Evolutionary conservation across 2,329 filamentous ascomycete genomes (phyloP).

Genomic region (Calonectria montana): DNA sequence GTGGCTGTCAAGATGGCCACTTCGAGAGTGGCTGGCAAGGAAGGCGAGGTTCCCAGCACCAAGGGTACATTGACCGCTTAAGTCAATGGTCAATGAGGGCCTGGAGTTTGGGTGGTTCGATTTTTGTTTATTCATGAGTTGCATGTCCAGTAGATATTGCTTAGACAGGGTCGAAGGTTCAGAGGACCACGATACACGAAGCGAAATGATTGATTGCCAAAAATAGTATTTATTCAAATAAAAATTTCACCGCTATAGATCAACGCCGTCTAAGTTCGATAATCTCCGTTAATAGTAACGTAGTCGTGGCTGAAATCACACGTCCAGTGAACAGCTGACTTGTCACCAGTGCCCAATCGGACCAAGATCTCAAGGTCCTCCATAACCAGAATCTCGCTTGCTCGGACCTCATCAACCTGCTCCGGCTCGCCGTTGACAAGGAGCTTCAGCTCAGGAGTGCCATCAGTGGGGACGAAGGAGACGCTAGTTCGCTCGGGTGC

Average conservation of each 20-base stretch:
- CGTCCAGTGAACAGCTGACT: constrained; percentile 82
- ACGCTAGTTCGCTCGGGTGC: constrained; percentile 79
- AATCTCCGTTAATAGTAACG: constrained; percentile 76
- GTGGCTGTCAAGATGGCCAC: constrained; percentile 86
- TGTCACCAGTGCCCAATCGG: constrained; percentile 74
- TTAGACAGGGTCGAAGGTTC: background rate
- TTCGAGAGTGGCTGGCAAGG: constrained; percentile 78
- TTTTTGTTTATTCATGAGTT: constrained; percentile 23
- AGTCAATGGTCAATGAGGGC: constrained; percentile 10
- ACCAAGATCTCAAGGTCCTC: constrained; percentile 86
- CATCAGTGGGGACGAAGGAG: constrained; percentile 81
- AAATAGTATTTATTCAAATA: constrained; percentile 11
- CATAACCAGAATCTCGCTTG: constrained; percentile 80
- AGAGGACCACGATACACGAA: background rate
- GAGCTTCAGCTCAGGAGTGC: constrained; percentile 80
- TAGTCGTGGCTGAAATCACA: constrained; percentile 90
- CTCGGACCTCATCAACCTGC: constrained; percentile 79
- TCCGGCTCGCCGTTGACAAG: constrained; percentile 85
- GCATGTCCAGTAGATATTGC: constrained; percentile 27
- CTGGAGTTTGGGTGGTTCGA: constrained; percentile 37
- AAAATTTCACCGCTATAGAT: constrained; percentile 12
- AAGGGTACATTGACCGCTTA: constrained; percentile 86
- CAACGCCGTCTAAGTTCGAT: constrained; percentile 64
- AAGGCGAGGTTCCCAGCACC: constrained; percentile 94
- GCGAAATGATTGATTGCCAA: constrained; percentile 8